Conservation (phyloP, 805 yeast species). For the Candida schatavii region DNA sequence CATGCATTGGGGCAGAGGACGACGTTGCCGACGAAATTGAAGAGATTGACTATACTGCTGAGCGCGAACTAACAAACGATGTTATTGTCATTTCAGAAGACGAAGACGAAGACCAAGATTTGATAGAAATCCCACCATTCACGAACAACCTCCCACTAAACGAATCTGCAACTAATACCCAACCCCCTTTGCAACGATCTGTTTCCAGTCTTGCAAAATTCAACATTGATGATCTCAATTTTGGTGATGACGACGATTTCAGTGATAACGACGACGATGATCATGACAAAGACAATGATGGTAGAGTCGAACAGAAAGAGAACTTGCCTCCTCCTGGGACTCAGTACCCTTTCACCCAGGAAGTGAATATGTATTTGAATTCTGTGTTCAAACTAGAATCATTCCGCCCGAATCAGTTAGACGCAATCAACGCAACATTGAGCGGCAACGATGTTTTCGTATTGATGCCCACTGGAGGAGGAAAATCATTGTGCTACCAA, state of each 20-base stretch:
- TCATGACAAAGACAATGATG: slow-evolving; percentile 12
- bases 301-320: slow-evolving; percentile 10
- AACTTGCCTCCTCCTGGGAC: slow-evolving; percentile 25
- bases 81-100: slow-evolving; percentile 38
- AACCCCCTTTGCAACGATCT: not conserved
- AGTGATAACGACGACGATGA: slow-evolving; percentile 30
- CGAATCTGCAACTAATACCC: not conserved
- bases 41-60: slow-evolving; percentile 30
- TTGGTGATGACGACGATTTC: not conserved
- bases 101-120: slow-evolving; percentile 25
- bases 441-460: slow-evolving; percentile 87
- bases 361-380: slow-evolving; percentile 56
- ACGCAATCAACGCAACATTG: slow-evolving; percentile 76
- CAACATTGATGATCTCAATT: slow-evolving; percentile 29
- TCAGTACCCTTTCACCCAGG: slow-evolving; percentile 60
- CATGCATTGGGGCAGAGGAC: slow-evolving; percentile 20
- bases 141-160: not conserved
- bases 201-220: slow-evolving; percentile 5
- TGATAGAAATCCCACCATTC: not conserved
- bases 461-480: slow-evolving; percentile 98
- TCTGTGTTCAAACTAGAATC: slow-evolving; percentile 58
- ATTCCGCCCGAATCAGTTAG: slow-evolving; percentile 82
- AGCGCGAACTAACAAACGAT: slow-evolving; percentile 30
- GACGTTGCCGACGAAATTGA: slow-evolving; percentile 27
- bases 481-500: slow-evolving; percentile 93